Evolutionary conservation across 495 filamentous ascomycete species (phyloP), one percentile per base, ranked within the genome.

Genomic region (Penicillium samsonianum): DNA sequence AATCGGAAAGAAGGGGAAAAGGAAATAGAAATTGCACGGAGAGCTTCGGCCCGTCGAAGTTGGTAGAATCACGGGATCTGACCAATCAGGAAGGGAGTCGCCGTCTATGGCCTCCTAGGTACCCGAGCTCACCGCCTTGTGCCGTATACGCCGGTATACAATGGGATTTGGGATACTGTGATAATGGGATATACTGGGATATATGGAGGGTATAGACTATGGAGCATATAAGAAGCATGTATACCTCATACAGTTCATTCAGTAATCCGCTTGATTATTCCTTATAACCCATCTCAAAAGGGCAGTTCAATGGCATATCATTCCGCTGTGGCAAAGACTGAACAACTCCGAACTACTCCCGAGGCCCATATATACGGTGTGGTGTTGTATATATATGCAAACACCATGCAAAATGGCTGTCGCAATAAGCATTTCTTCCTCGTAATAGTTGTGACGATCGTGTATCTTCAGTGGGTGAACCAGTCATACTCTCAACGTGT

Each of bases 1-100:
- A 62, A 58, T 51, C 62, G 52, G 58, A 61, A 71, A 67, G 66
- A 62, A 68, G 52, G 65, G 58, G 57, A 61, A 50, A 68, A 57
- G 70, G 60, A 80, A 78, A 64, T 62, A 75, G 74, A 71, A 75
- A 87, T 59, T 82, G 85, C 61, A 62, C 73, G 73, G 73, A 70
- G 67, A 74, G 66, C 70, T 69, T 74, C 70, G 71, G 68, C 60
- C 68, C 65, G 65, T 77, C 73, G 74, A 76, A 76, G 42, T 65
- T 67, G 65, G 68, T 75, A 64, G 72, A 75, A 77, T 72, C 68
- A 69, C 65, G 62, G 51, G 57, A 63, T 47, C 37, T 40, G 20
- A 30, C 59, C 62, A 64, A 67, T 64, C 42, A 61, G 23, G 14
- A 33, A 26, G 20, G 26, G 10, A n/a, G 9, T 20, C 48, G 5